These are phyloP conservation scores for Quercus parvula DNA, from an alignment of 306 rosid genomes.

Conservation along the genomic window DNA sequence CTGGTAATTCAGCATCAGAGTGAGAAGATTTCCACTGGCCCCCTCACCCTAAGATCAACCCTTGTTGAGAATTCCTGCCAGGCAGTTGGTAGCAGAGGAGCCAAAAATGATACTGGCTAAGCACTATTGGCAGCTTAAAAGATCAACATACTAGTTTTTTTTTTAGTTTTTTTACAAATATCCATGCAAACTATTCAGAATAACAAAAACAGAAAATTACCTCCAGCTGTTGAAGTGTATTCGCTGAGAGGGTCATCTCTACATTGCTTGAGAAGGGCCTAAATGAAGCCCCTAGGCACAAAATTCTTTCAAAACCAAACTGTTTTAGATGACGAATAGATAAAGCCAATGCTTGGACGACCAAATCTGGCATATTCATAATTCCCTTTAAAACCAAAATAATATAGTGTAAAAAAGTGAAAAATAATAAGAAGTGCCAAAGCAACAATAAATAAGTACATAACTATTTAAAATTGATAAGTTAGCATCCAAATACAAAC, in stretches of 20 bases:
- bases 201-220: slow-evolving; percentile 30
- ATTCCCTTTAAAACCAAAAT: slow-evolving; percentile 53
- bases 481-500: background rate
- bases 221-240: slow-evolving; percentile 92
- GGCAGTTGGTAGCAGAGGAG: background rate
- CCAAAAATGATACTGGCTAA: background rate
- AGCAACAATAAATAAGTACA: slow-evolving; percentile 5
- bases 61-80: background rate
- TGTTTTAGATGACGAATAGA: slow-evolving; percentile 72
- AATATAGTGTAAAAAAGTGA: slow-evolving; percentile 5
- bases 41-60: background rate
- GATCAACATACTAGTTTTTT: slow-evolving; percentile 1
- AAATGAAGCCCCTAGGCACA: slow-evolving; percentile 67
- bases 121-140: background rate
- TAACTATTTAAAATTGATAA: background rate
- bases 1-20: background rate
- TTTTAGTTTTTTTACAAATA: background rate
- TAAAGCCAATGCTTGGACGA: slow-evolving; percentile 82
- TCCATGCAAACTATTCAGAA: slow-evolving; percentile 7
- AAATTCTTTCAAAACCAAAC: slow-evolving; percentile 78
- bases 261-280: slow-evolving; percentile 73
- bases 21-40: background rate
- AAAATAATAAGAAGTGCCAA: slow-evolving; percentile 10
- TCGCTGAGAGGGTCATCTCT: slow-evolving; percentile 87
- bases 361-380: slow-evolving; percentile 73